phyloP scores from a whole-genome alignment of 2,329 filamentous ascomycete species.

The Penicillium sp. region DNA sequence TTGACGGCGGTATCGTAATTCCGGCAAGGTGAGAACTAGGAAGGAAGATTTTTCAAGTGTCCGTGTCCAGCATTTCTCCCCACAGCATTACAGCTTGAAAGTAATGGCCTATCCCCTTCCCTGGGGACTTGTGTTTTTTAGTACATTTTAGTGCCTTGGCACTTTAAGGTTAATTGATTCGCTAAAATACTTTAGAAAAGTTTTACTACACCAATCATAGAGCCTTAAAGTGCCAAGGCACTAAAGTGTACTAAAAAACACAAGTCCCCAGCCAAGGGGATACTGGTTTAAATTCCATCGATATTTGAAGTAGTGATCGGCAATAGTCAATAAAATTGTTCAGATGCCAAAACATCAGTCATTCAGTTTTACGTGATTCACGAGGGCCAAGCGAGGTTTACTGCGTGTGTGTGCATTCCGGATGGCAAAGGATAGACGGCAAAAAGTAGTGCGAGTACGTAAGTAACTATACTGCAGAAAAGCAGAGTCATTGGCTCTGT shows the following conservation, averaged over 20 bases:
- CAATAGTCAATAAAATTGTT: background rate
- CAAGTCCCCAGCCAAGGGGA: too few species aligned
- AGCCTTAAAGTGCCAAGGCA: too few species aligned
- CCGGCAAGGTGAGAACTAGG: too few species aligned
- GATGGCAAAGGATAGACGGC: background rate
- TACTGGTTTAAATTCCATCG: background rate
- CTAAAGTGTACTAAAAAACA: too few species aligned
- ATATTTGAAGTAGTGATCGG: background rate
- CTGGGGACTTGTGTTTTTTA: too few species aligned
- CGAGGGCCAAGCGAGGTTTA: background rate
- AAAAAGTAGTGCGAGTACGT: background rate
- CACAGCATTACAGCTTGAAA: background rate
- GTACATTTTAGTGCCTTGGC: too few species aligned
- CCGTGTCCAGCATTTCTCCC: background rate
- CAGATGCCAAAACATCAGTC: background rate
- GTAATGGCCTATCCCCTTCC: background rate
- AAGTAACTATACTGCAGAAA: background rate
- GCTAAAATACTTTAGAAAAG: too few species aligned
- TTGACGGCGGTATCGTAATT: background rate
- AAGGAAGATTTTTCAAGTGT: too few species aligned
- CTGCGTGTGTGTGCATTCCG: background rate
- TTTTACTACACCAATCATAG: too few species aligned
- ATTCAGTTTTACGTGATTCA: background rate
- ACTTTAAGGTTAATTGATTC: too few species aligned
- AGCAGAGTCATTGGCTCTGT: background rate